A percentile compares a stretch with the other conserved stretches of the same genome.
These are phyloP conservation scores for Sporobolomyces pararoseus DNA, from an alignment of 768 basidiomycete species.

Conservation along the genomic window DNA sequence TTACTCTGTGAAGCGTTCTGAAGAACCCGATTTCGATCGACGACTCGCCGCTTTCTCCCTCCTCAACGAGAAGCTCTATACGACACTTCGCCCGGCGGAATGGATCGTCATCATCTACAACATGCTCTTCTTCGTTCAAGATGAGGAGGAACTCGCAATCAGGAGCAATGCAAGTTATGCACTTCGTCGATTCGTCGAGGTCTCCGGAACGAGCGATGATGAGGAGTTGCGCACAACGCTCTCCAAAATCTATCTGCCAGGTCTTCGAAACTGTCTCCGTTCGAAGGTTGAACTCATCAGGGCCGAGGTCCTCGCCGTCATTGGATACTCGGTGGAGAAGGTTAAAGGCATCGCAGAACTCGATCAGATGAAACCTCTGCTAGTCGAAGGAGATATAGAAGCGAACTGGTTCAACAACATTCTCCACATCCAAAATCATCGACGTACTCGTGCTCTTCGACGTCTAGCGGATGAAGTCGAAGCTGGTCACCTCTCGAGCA, in stretches of 20 bases:
- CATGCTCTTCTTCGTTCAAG: slow-evolving; percentile 78
- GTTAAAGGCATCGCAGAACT: slow-evolving; percentile 61
- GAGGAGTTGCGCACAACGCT: slow-evolving; percentile 57
- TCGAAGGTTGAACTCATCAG: slow-evolving; percentile 83
- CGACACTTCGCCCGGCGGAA: slow-evolving; percentile 55
- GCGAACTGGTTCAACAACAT: slow-evolving; percentile 97
- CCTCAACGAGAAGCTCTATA: slow-evolving; percentile 66
- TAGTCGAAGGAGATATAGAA: slow-evolving; percentile 85
- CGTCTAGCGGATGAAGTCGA: slow-evolving; percentile 43
- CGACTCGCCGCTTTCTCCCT: slow-evolving; percentile 69
- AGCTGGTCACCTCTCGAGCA: slow-evolving; percentile 63
- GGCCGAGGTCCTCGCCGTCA: slow-evolving; percentile 70
- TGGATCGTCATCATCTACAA: slow-evolving; percentile 85
- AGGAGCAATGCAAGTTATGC: slow-evolving; percentile 73
- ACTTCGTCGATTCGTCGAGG: slow-evolving; percentile 72
- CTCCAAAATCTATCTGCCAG: slow-evolving; percentile 62
- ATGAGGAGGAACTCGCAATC: slow-evolving; percentile 79
- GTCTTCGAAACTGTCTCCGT: slow-evolving; percentile 70
- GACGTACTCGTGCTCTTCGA: slow-evolving; percentile 40
- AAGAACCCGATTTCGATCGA: slow-evolving; percentile 88
- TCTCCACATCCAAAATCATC: slow-evolving; percentile 76
- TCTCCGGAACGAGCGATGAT: slow-evolving; percentile 44
- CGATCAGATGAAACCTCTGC: slow-evolving; percentile 72
- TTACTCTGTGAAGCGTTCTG: slow-evolving; percentile 72
- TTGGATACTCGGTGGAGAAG: slow-evolving; percentile 68